These are phyloP conservation scores for Sphagnum magellanicum DNA, from an alignment of 228 moss, liverwort and hornwort genomes.

Conservation along the genomic window DNA sequence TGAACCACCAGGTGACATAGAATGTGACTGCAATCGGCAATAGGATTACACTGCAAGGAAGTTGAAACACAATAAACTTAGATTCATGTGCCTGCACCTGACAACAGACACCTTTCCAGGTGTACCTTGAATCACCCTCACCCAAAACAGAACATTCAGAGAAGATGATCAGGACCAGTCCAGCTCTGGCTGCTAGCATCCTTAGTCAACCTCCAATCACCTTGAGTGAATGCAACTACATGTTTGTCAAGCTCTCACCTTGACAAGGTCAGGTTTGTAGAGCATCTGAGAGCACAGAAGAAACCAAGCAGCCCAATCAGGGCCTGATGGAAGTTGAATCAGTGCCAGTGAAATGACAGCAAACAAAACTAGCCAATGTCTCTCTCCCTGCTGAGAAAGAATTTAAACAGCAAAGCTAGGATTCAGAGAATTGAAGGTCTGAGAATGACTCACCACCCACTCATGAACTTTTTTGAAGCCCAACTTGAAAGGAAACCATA, in stretches of 20 bases:
- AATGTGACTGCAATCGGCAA: constrained; percentile 96
- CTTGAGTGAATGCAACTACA: neutral
- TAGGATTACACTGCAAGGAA: constrained; percentile 73
- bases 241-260: neutral
- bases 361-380: neutral
- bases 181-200: too few species aligned
- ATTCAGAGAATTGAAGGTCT: neutral
- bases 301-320: neutral
- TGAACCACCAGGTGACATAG: constrained; percentile 98
- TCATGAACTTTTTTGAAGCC: constrained; percentile 99
- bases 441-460: constrained; percentile 73
- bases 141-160: too few species aligned
- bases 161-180: too few species aligned
- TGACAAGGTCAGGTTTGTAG: neutral
- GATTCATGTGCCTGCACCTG: too few species aligned
- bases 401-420: too few species aligned
- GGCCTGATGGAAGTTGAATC: too few species aligned
- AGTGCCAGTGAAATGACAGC: neutral
- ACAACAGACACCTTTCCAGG: too few species aligned
- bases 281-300: neutral
- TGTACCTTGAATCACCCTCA: too few species aligned
- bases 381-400: too few species aligned
- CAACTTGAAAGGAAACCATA: constrained; percentile 96
- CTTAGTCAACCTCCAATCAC: too few species aligned
- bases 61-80: too few species aligned